Conservation (phyloP, 768 basidiomycete genomes). For the Lyophyllum semitale region DNA sequence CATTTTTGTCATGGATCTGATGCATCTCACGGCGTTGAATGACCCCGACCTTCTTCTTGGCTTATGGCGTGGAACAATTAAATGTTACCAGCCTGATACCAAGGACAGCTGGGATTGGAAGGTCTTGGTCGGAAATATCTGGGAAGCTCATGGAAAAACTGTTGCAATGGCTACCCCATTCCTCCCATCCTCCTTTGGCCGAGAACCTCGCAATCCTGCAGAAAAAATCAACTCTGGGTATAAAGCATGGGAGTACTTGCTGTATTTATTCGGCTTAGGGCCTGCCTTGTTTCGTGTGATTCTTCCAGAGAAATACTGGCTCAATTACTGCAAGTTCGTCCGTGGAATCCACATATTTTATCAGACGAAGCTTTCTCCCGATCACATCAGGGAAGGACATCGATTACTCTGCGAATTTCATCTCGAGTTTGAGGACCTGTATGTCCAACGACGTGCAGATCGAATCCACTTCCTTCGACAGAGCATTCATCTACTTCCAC, state of each 20-base stretch:
- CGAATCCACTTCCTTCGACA: constrained; percentile 12
- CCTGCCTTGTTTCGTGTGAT: constrained; percentile 27
- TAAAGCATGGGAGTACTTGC: constrained; percentile 29
- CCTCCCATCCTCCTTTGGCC: constrained; percentile 24
- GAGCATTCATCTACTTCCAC: constrained; percentile 8
- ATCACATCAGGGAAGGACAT: constrained; percentile 5
- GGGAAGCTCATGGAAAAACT: constrained; percentile 13
- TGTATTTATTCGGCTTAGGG: constrained; percentile 28
- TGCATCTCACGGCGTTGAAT: constrained; percentile 38
- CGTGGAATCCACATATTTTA: constrained; percentile 22
- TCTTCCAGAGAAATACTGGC: constrained; percentile 25
- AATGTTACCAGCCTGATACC: constrained; percentile 24
- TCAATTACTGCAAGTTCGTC: constrained; percentile 30
- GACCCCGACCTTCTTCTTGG: constrained; percentile 39
- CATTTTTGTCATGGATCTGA: constrained; percentile 40
- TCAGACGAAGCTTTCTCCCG: constrained; percentile 18
- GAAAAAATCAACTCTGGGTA: constrained; percentile 32
- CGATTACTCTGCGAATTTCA: constrained; percentile 1
- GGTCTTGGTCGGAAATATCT: constrained; percentile 10
- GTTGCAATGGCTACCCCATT: constrained; percentile 7
- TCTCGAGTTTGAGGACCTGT: constrained; percentile 6
- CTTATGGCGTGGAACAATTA: constrained; percentile 31
- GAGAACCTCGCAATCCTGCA: constrained; percentile 30
- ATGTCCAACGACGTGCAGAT: background rate
- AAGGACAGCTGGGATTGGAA: constrained; percentile 1